Evolutionary conservation across 2,329 filamentous ascomycete genomes (phyloP).

Genomic region (Alternaria arbusti): DNA sequence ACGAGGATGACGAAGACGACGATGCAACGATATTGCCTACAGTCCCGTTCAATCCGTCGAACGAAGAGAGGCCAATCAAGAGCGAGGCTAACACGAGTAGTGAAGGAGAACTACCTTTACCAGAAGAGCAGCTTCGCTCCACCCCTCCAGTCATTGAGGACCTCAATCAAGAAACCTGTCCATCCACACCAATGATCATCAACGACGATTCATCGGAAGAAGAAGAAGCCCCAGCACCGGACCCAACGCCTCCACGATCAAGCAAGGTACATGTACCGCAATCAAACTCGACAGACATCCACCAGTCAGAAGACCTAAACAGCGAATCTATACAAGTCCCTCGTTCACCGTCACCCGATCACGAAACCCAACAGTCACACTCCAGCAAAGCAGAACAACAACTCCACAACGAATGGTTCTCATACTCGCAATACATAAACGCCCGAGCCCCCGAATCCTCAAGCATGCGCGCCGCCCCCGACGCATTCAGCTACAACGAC

Average conservation of each 20-base stretch:
- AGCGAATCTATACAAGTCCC: conserved; percentile 29
- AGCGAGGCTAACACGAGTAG: neutral
- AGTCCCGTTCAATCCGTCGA: neutral
- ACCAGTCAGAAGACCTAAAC: conserved; percentile 25
- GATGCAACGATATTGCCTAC: neutral
- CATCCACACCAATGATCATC: conserved; percentile 35
- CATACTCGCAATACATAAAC: conserved; percentile 42
- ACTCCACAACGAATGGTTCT: conserved; percentile 38
- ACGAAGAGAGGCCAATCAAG: neutral
- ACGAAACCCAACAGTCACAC: conserved; percentile 35
- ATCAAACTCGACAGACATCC: conserved; percentile 5
- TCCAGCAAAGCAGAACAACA: conserved; percentile 44
- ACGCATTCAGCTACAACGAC: conserved; percentile 35
- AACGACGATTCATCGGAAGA: conserved; percentile 30
- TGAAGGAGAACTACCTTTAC: neutral
- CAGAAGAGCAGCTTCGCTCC: conserved; percentile 12
- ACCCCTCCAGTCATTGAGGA: conserved; percentile 16
- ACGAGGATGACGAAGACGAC: neutral
- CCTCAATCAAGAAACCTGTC: conserved; percentile 21
- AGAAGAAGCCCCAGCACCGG: conserved; percentile 12
- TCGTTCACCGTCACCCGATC: conserved; percentile 25
- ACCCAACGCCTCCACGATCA: conserved; percentile 9
- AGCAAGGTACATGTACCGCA: neutral
- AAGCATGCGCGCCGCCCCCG: conserved; percentile 36
- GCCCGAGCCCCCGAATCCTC: conserved; percentile 23